Conservation (phyloP, 768 basidiomycete species). For the Xerocomus potaroensis region DNA sequence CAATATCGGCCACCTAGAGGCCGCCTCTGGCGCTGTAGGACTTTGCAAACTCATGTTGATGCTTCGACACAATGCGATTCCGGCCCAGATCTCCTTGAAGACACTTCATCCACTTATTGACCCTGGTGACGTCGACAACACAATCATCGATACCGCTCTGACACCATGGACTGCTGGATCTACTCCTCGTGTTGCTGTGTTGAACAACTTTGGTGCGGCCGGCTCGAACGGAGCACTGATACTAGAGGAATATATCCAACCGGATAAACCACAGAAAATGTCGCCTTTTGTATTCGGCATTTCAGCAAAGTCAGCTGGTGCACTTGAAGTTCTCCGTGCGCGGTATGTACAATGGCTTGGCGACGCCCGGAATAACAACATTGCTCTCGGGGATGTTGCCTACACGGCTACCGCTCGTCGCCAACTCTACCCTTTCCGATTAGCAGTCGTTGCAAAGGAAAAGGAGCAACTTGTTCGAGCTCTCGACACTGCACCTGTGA, state of each 20-base stretch:
- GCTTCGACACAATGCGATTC: constrained; percentile 53
- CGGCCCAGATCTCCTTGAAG: constrained; percentile 54
- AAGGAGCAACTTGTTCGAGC: constrained; percentile 44
- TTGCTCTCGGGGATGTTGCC: constrained; percentile 47
- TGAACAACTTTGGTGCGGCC: constrained; percentile 76
- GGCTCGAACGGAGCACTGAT: constrained; percentile 65
- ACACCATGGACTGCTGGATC: constrained; percentile 41
- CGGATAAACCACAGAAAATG: background rate
- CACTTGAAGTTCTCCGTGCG: constrained; percentile 45
- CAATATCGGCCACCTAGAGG: constrained; percentile 76
- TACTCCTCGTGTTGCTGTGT: constrained; percentile 46
- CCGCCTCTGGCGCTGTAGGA: constrained; percentile 68
- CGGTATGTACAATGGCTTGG: constrained; percentile 48
- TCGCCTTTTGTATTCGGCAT: constrained; percentile 46
- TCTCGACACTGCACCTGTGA: constrained; percentile 35
- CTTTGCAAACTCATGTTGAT: constrained; percentile 70
- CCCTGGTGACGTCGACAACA: constrained; percentile 44
- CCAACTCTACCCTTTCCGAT: constrained; percentile 48
- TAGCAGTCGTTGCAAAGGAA: constrained; percentile 44
- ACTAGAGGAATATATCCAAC: constrained; percentile 47
- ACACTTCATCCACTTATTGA: constrained; percentile 55
- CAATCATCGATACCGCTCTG: constrained; percentile 41
- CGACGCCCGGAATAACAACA: constrained; percentile 18
- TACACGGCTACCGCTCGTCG: constrained; percentile 69
- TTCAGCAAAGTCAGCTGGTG: constrained; percentile 51